Evolutionary conservation across 164 flowering plant species (phyloP).

Genomic region (Aristolochia californica): DNA sequence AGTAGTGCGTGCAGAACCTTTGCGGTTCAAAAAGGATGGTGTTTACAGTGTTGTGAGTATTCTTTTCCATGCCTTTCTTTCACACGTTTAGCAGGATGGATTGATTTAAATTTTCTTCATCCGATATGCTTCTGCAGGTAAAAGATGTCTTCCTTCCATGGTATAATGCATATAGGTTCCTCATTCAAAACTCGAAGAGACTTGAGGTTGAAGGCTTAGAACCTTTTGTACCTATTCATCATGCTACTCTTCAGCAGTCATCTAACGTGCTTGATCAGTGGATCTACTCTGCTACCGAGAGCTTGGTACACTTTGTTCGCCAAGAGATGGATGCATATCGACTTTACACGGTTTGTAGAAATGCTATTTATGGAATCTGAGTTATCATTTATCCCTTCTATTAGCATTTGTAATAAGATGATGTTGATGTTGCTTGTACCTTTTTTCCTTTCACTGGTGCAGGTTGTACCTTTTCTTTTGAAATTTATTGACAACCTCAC

Average conservation of each 20-base stretch:
- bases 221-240: conserved; percentile 58
- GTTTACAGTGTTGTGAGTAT: conserved; percentile 83
- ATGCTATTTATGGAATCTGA: no score
- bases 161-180: conserved; percentile 99
- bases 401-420: neutral
- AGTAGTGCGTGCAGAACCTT: conserved; percentile 94
- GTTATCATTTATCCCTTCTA: no score
- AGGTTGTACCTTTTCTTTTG: conserved; percentile 93
- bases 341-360: conserved; percentile 44
- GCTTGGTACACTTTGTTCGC: conserved; percentile 83
- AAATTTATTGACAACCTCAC: conserved; percentile 88
- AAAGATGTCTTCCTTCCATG: conserved; percentile 97
- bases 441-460: conserved; percentile 5
- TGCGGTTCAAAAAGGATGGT: conserved; percentile 86
- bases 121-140: conserved; percentile 38
- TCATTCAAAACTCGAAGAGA: conserved; percentile 92
- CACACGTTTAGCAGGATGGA: neutral
- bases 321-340: conserved; percentile 95
- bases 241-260: conserved; percentile 42
- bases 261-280: conserved; percentile 95
- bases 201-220: conserved; percentile 73
- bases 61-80: neutral
- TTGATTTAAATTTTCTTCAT: neutral
- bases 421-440: neutral
- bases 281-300: conserved; percentile 95